A percentile compares a stretch with the other conserved stretches of the same genome.
Conservation (phyloP, 768 basidiomycete genomes). For the Lactarius akahatsu region DNA sequence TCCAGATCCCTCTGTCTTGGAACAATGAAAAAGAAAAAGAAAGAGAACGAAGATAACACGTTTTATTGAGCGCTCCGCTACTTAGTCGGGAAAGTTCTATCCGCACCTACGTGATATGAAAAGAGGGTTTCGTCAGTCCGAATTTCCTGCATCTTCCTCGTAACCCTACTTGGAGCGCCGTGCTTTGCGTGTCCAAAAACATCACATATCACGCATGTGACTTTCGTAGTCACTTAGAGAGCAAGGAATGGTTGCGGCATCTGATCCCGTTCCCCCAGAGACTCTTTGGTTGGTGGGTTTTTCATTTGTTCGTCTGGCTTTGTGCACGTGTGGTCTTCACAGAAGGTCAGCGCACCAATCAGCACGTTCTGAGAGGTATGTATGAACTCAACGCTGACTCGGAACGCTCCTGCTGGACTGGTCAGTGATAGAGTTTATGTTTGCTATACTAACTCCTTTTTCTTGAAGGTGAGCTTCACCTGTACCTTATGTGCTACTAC, state of each 20-base stretch:
- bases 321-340: not conserved
- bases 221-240: not conserved
- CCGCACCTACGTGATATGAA: not conserved
- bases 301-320: not conserved
- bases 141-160: not conserved
- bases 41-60: not conserved
- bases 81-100: not conserved
- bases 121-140: not conserved
- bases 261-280: not conserved
- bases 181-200: not conserved
- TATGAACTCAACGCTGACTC: not conserved
- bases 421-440: not conserved
- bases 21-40: not conserved
- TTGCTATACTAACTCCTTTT: not conserved
- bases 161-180: not conserved
- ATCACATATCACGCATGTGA: conserved; percentile 1
- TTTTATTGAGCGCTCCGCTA: conserved; percentile 11
- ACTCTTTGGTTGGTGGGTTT: not conserved
- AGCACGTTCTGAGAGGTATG: not conserved
- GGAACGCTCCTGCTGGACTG: not conserved
- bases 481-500: too few relatives aligned
- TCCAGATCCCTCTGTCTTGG: not conserved
- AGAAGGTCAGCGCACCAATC: conserved; percentile 2
- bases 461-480: not conserved
- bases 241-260: too few relatives aligned